These are phyloP conservation scores for Amoebophrya sp. DNA, from an alignment of 169 alveolate species.

Conservation along the genomic window DNA sequence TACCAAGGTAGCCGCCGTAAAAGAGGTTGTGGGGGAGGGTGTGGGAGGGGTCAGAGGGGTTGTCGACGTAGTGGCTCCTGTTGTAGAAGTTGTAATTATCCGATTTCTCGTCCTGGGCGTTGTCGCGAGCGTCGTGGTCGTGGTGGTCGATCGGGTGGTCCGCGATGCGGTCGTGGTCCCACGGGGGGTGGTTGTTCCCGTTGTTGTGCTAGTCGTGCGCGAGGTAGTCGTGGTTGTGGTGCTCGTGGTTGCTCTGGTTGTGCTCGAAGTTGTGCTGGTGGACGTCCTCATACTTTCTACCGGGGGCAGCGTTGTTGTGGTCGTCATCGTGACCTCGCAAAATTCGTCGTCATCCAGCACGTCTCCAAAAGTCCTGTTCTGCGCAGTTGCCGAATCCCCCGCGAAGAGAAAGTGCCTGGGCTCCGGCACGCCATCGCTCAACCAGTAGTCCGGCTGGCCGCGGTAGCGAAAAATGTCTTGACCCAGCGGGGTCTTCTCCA, in stretches of 20 bases:
- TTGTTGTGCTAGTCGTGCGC: background rate
- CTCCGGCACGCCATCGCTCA: too few species aligned
- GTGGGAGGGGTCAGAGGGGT: background rate
- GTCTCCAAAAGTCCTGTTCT: too few species aligned
- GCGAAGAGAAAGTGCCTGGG: too few species aligned
- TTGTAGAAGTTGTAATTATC: background rate
- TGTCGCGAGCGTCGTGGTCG: background rate
- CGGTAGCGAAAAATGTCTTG: too few species aligned
- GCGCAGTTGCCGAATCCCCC: too few species aligned
- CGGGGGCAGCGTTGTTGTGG: background rate
- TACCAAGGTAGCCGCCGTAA: background rate
- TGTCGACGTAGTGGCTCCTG: background rate
- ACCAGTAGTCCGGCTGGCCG: too few species aligned
- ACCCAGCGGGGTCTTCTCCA: too few species aligned
- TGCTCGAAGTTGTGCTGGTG: background rate
- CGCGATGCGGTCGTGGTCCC: background rate
- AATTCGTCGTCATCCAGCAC: too few species aligned
- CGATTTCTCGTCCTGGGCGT: background rate
- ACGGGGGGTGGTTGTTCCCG: background rate
- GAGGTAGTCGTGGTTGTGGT: background rate
- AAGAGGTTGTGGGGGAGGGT: background rate
- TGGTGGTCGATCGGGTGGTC: background rate
- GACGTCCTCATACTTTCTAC: background rate
- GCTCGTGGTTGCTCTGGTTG: background rate
- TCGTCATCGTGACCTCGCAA: background rate